A percentile compares a stretch with the other conserved stretches of the same genome.
These are phyloP conservation scores for Dothistroma septosporum DNA, from an alignment of 2,329 filamentous ascomycete genomes.

Conservation along the genomic window DNA sequence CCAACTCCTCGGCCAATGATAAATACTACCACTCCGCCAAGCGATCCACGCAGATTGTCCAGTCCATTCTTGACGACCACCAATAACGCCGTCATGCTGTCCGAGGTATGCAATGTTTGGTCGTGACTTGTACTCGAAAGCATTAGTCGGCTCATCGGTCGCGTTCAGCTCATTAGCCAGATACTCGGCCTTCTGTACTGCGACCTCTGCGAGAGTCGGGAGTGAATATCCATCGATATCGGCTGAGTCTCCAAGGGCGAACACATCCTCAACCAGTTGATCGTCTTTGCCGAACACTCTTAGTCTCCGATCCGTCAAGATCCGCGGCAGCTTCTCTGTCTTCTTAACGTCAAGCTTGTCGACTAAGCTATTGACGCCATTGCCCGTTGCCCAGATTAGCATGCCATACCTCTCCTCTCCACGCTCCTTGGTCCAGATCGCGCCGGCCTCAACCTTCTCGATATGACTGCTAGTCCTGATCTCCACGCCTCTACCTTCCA, in stretches of 20 bases:
- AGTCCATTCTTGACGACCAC: conserved; percentile 40
- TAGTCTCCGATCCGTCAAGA: conserved; percentile 36
- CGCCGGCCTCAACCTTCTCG: conserved; percentile 34
- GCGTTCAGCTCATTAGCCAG: conserved; percentile 32
- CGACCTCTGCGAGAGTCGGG: conserved; percentile 38
- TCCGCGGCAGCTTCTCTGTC: conserved; percentile 33
- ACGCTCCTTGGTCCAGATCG: conserved; percentile 36
- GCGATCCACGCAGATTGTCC: conserved; percentile 43
- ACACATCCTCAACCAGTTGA: conserved; percentile 28
- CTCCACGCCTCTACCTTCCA: conserved; percentile 37
- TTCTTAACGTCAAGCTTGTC: conserved; percentile 36
- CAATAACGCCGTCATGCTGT: conserved; percentile 41
- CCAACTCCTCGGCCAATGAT: conserved; percentile 32
- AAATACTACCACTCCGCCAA: conserved; percentile 38
- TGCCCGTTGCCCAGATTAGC: conserved; percentile 41
- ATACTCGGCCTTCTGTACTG: conserved; percentile 39
- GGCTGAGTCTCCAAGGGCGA: conserved; percentile 38
- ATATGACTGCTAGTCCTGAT: conserved; percentile 40
- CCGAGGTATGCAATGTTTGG: conserved; percentile 42
- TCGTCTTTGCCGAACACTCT: conserved; percentile 30
- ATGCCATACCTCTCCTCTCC: conserved; percentile 37
- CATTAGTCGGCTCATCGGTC: conserved; percentile 11
- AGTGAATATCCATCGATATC: conserved; percentile 38
- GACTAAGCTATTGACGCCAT: conserved; percentile 34
- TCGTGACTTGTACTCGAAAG: conserved; percentile 40